Evolutionary conservation across 495 filamentous ascomycete species (phyloP).

Genomic region (Penicillium crystallinum): DNA sequence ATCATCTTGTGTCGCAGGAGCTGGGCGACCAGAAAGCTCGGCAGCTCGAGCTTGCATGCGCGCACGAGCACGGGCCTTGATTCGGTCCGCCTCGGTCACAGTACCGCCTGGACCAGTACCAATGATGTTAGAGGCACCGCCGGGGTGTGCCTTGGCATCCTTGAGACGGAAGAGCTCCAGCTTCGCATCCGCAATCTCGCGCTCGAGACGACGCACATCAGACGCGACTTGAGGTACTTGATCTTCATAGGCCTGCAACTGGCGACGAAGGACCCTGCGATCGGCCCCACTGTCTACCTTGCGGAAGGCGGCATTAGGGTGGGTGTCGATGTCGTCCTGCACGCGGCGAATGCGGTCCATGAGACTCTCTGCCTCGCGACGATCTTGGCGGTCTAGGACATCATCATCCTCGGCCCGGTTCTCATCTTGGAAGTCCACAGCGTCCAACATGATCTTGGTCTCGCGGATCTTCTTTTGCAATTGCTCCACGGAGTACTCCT

Average conservation of each 20-base stretch:
- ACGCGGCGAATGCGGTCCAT: constrained; percentile 89
- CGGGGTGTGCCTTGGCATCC: constrained; percentile 89
- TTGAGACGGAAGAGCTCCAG: constrained; percentile 90
- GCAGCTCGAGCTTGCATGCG: constrained; percentile 98
- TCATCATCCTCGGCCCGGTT: constrained; percentile 87
- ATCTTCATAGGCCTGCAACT: constrained; percentile 83
- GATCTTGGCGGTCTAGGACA: constrained; percentile 80
- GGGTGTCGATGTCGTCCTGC: constrained; percentile 92
- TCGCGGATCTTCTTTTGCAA: constrained; percentile 90
- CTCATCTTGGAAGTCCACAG: constrained; percentile 95
- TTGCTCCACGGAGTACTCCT: constrained; percentile 82
- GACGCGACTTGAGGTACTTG: constrained; percentile 88
- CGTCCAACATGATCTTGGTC: constrained; percentile 92
- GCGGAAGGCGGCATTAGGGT: constrained; percentile 72
- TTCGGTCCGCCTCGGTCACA: constrained; percentile 87
- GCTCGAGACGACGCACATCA: constrained; percentile 83
- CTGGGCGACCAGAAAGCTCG: constrained; percentile 78
- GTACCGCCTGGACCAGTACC: constrained; percentile 90
- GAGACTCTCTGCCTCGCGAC: constrained; percentile 88
- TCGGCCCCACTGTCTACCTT: constrained; percentile 81
- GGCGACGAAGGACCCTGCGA: constrained; percentile 74
- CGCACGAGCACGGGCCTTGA: constrained; percentile 91
- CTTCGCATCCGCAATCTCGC: constrained; percentile 85
- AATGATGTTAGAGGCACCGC: constrained; percentile 74
- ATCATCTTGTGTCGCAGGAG: constrained; percentile 57